Evolutionary conservation across 2,329 filamentous ascomycete genomes (phyloP).

Genomic region (Pestalotiopsis sp.): DNA sequence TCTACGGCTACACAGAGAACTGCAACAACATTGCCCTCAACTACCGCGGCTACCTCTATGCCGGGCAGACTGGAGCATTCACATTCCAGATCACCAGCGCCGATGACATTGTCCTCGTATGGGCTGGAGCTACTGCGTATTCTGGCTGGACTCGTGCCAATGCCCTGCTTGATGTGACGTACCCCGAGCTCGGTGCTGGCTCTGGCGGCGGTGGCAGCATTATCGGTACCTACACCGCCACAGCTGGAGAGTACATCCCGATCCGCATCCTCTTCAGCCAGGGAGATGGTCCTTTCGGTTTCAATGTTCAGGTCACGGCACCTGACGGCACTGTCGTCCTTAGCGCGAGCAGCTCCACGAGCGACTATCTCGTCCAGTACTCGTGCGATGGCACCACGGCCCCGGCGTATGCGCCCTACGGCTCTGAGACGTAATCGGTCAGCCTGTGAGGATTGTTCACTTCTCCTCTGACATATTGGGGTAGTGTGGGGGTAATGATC

Average conservation of each 20-base stretch:
- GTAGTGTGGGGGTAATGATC: not conserved
- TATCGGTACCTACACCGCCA: not conserved
- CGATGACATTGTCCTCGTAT: constrained; percentile 2
- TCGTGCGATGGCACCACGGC: constrained; percentile 5
- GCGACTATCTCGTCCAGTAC: not conserved
- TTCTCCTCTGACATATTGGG: not conserved
- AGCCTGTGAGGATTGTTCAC: not conserved
- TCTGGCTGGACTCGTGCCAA: constrained; percentile 3
- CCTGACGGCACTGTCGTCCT: constrained; percentile 1
- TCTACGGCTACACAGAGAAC: constrained; percentile 2
- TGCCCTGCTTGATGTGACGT: not conserved
- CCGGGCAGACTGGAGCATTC: not conserved
- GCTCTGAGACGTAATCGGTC: not conserved
- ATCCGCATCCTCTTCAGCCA: constrained; percentile 3
- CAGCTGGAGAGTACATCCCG: not conserved
- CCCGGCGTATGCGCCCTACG: not conserved
- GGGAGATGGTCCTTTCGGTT: not conserved
- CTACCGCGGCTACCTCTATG: constrained; percentile 3
- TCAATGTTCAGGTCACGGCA: constrained; percentile 4
- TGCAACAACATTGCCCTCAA: constrained; percentile 4
- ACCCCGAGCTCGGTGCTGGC: not conserved
- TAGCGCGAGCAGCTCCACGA: not conserved
- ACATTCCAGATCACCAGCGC: not conserved
- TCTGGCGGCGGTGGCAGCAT: not conserved
- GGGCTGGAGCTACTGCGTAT: not conserved